Evolutionary conservation across 2,329 filamentous ascomycete species (phyloP).

Genomic region (Alternaria sp.): DNA sequence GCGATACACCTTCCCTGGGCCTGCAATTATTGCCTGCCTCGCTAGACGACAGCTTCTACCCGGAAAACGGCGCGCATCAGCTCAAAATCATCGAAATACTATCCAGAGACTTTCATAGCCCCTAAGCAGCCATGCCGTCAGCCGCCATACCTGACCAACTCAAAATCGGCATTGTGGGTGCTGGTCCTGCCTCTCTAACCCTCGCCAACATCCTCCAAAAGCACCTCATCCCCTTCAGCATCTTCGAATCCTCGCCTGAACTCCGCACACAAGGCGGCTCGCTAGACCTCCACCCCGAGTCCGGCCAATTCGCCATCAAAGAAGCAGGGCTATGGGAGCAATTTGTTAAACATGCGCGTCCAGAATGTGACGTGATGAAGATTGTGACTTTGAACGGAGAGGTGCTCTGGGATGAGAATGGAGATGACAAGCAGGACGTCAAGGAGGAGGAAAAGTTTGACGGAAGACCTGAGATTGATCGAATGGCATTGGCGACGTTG

Average conservation of each 20-base stretch:
- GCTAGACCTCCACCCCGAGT: constrained; percentile 63
- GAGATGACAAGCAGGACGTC: constrained; percentile 50
- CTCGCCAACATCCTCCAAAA: constrained; percentile 62
- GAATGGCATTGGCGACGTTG: constrained; percentile 44
- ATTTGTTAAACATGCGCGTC: constrained; percentile 61
- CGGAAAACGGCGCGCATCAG: neutral
- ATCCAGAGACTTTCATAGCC: neutral
- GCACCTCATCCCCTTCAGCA: constrained; percentile 56
- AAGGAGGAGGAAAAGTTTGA: constrained; percentile 38
- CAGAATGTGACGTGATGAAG: constrained; percentile 61
- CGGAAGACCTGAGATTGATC: constrained; percentile 61
- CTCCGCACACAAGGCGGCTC: constrained; percentile 46
- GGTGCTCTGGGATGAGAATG: constrained; percentile 41
- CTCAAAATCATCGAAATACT: neutral
- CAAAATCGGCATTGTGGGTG: constrained; percentile 51
- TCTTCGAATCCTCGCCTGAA: constrained; percentile 55
- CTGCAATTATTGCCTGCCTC: neutral
- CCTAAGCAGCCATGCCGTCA: neutral
- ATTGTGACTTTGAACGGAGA: constrained; percentile 53
- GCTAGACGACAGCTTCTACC: neutral
- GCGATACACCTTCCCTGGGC: neutral
- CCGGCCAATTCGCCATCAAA: constrained; percentile 61
- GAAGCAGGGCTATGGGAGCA: constrained; percentile 60
- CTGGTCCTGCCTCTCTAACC: constrained; percentile 57
- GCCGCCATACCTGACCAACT: neutral